Evolutionary conservation across 2,329 filamentous ascomycete genomes (phyloP), one percentile per base, ranked within the genome.

Genomic region (Penicillium sp.): DNA sequence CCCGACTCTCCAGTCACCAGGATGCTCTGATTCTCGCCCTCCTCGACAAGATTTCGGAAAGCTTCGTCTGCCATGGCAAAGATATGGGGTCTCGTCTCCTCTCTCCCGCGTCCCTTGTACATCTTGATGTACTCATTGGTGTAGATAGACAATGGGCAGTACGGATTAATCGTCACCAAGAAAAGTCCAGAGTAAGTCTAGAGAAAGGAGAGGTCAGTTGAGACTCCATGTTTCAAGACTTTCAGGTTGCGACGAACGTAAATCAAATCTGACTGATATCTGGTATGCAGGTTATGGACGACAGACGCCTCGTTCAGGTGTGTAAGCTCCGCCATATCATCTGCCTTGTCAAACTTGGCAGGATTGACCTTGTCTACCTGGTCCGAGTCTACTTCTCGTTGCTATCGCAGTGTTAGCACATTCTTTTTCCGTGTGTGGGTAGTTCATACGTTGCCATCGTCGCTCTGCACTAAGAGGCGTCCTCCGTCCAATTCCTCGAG

Each of bases 301-400:
- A 99, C 93, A 0, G 93, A 97, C 18, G 92, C 88, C 74, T 99
- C 93, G 72, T 99, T 99, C 56, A 99, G 77, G 71, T 99, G 93
- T 5, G 93, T 99, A 65, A 99, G 80, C 70, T 99, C 93, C 19
- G 95, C 93, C 93, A 99, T 99, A 71, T 99, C 95, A 74, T 95
- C 90, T 57, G 92, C 92, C 73, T 96, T 99, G 80, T 99, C 93
- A 74, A 99, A 99, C 70, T 99, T 99, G 64, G 92, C 92, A 39
- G 93, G 93, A 72, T 99, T 99, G 76, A 99, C 95, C 73, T 96
- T 97, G 78, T 99, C 95, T 59, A 96, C 90, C 62, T 84, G 87
- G 62, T 97, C 91, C 43, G 81, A 75, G 58, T 92, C 86, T 42
- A 93, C 86, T 66, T 95, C 88, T 59, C 89, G 86, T 82, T 95